Base-by-base conservation (phyloP, 1,139 yeast genomes). In the Scheffersomyces quercinus region DNA sequence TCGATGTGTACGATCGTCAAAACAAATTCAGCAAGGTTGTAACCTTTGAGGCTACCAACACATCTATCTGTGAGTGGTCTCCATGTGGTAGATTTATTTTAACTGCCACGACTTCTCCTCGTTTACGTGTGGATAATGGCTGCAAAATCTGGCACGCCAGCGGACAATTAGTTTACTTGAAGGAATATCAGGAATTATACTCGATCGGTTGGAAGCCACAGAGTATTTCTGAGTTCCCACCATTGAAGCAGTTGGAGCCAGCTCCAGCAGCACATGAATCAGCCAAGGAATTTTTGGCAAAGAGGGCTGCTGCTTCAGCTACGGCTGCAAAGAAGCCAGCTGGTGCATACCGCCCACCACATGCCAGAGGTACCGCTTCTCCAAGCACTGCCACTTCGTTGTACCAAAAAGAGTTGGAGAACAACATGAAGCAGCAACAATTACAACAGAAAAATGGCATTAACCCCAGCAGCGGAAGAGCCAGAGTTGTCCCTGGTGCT, bases 331-430 rank as follows among this genome's bases (percentile, higher is more conserved):
- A 67, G 43, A 83, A 83, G 58, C 84, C 88, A 36, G 77, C 81
- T 30, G 96, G 96, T 45, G 98, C 97, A 28, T 91, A 91, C 67
- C 82, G 95, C 64, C 98, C 98, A 29, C 98, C 98, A 7, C 97
- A 90, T 65, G 97, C 97, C 8, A 80, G 97, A 68, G 77, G 75
- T 47, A 53, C 64, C 28, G 58, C 57, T 12, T 67, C 64, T 38
- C 48, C 62, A 34, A 59, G 75, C 36, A 55, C 62, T 48, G 52
- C 75, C 58, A 75, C 79, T 48, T 69, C 86, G 2, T 68, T 82
- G 54, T 81, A 81, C 52, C 84, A 82, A 58, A 75, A 74, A 56
- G 86, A 82, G 60, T 64, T 79, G 52, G 71, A 65, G 42, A 58
- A 62, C 38, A 31, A 31, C 35, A 14, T 31, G 7, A 59, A 54